Conservation (phyloP, 2,329 filamentous ascomycete genomes). For the Sporothrix dimorphospora region DNA sequence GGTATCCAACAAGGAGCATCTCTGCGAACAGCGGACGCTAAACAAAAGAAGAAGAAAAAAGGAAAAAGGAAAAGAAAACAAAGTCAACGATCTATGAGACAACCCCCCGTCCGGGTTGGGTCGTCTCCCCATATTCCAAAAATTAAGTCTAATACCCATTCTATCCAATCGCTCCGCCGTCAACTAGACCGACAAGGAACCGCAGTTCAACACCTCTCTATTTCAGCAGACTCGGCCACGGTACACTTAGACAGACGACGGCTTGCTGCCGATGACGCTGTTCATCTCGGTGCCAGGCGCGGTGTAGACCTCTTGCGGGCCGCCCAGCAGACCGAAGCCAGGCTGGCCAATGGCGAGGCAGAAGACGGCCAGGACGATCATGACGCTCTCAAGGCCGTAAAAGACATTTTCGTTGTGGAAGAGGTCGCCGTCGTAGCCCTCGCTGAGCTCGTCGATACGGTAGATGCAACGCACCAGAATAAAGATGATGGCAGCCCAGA, state of each 20-base stretch:
- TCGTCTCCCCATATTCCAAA: not conserved
- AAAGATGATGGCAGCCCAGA: conserved; percentile 57
- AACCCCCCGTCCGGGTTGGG: not conserved
- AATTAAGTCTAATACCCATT: not conserved
- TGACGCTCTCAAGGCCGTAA: conserved; percentile 56
- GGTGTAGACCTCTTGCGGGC: not conserved
- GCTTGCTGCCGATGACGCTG: conserved; percentile 18
- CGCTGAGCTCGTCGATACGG: conserved; percentile 65
- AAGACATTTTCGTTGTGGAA: conserved; percentile 57
- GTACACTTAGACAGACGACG: conserved; percentile 7
- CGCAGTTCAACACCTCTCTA: not conserved
- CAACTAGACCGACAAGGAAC: not conserved
- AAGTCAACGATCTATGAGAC: not conserved
- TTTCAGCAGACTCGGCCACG: not conserved
- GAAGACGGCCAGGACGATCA: conserved; percentile 33
- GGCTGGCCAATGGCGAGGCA: conserved; percentile 33
- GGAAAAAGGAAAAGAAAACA: not conserved
- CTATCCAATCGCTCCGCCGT: not conserved
- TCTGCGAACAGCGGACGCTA: not conserved
- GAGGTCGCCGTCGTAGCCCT: conserved; percentile 61
- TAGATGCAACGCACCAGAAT: conserved; percentile 62
- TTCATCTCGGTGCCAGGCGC: conserved; percentile 11
- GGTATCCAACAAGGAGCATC: not conserved
- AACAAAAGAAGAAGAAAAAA: not conserved
- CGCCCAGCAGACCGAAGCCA: conserved; percentile 32